Percentiles rank a stretch among this genome's conserved stretches.
Evolutionary conservation across 2,329 filamentous ascomycete genomes (phyloP).

Genomic region (Verticillium klebahnii): DNA sequence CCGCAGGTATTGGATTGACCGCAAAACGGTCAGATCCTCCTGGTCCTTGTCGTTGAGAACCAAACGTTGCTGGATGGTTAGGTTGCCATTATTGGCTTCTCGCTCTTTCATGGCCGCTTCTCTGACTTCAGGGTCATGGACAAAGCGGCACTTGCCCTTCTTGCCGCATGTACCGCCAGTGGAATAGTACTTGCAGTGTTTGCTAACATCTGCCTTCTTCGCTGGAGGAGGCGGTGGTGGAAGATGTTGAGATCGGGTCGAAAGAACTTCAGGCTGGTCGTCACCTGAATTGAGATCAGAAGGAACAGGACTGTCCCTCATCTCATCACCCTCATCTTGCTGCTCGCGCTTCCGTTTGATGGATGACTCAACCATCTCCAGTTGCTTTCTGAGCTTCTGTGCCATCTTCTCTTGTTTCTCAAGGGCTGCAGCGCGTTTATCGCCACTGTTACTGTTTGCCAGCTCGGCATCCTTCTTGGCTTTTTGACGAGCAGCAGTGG

Average conservation of each 20-base stretch:
- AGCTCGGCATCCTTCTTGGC: constrained; percentile 52
- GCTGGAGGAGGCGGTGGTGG: constrained; percentile 37
- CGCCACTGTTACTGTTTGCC: constrained; percentile 26
- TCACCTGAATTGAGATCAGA: constrained; percentile 47
- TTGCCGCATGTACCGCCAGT: constrained; percentile 66
- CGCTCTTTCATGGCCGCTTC: constrained; percentile 60
- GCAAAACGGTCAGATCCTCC: constrained; percentile 61
- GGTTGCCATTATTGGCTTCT: constrained; percentile 59
- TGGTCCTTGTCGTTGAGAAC: constrained; percentile 65
- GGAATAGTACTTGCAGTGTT: constrained; percentile 68
- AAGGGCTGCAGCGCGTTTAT: constrained; percentile 11
- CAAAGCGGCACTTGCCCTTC: constrained; percentile 72
- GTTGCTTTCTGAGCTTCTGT: constrained; percentile 57
- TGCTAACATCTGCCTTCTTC: constrained; percentile 56
- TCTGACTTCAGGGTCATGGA: constrained; percentile 60
- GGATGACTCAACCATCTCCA: constrained; percentile 67
- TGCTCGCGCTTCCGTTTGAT: constrained; percentile 65
- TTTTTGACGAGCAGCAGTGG: constrained; percentile 67
- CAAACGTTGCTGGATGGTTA: constrained; percentile 62
- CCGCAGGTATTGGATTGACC: constrained; percentile 61
- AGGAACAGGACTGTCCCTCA: constrained; percentile 45
- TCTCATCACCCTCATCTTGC: constrained; percentile 63
- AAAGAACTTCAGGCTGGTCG: constrained; percentile 54
- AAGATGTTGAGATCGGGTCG: constrained; percentile 38
- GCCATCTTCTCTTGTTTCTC: constrained; percentile 60